Percentiles rank a stretch among this genome's conserved stretches.
phyloP scores from a whole-genome alignment of 306 rosid species.

The Purshia tridentata region DNA sequence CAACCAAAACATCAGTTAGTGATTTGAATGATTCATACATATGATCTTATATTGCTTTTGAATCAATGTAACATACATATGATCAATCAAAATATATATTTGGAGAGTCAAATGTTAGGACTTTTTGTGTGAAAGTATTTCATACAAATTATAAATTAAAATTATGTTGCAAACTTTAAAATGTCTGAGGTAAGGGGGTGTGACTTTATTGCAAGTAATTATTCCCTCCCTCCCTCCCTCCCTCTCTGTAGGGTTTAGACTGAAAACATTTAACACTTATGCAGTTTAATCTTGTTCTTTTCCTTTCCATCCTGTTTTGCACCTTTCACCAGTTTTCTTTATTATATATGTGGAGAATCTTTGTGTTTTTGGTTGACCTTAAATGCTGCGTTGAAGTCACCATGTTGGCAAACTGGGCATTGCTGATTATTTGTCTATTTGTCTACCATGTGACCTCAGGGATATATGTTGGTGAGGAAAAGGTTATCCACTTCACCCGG shows the following conservation, averaged over 20 bases:
- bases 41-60: too few species aligned
- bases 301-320: neutral
- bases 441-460: slow-evolving; percentile 42
- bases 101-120: too few species aligned
- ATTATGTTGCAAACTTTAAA: neutral
- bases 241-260: neutral
- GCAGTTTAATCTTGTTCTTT: neutral
- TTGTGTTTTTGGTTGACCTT: neutral
- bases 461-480: slow-evolving; percentile 58
- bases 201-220: too few species aligned
- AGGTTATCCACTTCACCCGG: slow-evolving; percentile 75
- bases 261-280: neutral
- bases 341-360: neutral
- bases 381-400: neutral
- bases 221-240: neutral
- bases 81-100: too few species aligned
- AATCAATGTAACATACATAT: too few species aligned
- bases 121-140: too few species aligned
- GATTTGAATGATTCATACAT: too few species aligned
- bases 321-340: neutral
- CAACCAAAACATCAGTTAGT: too few species aligned
- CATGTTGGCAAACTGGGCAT: slow-evolving; percentile 10
- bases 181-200: neutral
- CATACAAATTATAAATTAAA: too few species aligned
- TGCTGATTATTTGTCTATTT: neutral